phyloP scores from a whole-genome alignment of 768 basidiomycete species.

The Russula lepida region DNA sequence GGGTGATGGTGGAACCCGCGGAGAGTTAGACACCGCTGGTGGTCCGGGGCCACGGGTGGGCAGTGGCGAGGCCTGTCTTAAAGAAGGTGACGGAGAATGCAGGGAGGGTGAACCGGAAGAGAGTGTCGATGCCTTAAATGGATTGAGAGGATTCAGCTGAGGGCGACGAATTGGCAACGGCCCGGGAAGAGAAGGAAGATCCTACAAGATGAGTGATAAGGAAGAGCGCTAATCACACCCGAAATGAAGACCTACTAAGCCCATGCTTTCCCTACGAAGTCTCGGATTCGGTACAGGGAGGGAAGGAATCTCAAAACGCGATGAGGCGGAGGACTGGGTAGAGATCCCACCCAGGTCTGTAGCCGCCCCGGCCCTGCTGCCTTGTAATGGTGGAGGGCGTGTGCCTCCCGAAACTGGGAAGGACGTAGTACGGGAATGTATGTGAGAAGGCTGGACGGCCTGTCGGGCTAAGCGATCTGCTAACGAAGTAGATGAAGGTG shows the following conservation, averaged over 20 bases:
- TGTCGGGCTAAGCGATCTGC: constrained; percentile 35
- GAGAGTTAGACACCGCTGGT: constrained; percentile 31
- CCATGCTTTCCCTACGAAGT: constrained; percentile 43
- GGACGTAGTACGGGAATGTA: constrained; percentile 32
- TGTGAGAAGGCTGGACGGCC: constrained; percentile 27
- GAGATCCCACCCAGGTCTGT: constrained; percentile 27
- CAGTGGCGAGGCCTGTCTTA: constrained; percentile 40
- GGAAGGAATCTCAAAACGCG: constrained; percentile 21
- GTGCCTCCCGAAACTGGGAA: constrained; percentile 30
- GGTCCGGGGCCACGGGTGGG: constrained; percentile 29
- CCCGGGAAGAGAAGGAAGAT: constrained; percentile 32
- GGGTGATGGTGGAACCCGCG: constrained; percentile 36
- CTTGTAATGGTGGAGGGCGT: constrained; percentile 30
- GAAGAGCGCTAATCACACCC: background rate
- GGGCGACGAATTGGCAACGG: constrained; percentile 40
- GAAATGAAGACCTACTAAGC: constrained; percentile 27
- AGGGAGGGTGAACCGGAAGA: constrained; percentile 40
- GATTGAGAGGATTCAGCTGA: constrained; percentile 35
- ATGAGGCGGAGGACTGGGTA: constrained; percentile 36
- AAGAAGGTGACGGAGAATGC: constrained; percentile 41
- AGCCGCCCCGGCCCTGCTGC: constrained; percentile 20
- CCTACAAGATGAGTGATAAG: constrained; percentile 22
- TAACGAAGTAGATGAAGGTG: constrained; percentile 29
- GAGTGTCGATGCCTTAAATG: constrained; percentile 44
- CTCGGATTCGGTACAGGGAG: constrained; percentile 29